These are phyloP conservation scores for Dryadomyces sulphureus DNA, from an alignment of 2,329 filamentous ascomycete genomes.

Conservation along the genomic window DNA sequence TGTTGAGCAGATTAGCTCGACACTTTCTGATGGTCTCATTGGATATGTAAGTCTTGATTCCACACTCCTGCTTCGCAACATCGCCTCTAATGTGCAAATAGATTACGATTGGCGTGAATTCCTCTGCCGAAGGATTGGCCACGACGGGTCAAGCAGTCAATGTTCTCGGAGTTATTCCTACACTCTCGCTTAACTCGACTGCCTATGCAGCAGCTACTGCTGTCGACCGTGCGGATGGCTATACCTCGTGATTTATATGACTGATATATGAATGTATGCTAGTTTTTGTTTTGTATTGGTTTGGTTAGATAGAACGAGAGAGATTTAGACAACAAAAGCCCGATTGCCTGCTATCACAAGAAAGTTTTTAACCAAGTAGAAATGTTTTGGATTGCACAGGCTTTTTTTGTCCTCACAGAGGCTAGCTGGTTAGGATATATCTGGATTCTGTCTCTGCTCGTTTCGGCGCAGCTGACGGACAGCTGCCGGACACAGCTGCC, in stretches of 20 bases:
- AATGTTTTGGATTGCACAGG: neutral
- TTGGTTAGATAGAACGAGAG: neutral
- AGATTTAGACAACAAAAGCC: neutral
- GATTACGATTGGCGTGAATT: neutral
- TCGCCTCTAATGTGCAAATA: neutral
- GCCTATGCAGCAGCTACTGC: neutral
- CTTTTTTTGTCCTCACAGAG: too few species aligned
- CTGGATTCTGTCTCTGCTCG: too few species aligned
- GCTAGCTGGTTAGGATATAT: too few species aligned
- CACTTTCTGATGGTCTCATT: neutral
- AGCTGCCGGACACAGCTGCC: too few species aligned
- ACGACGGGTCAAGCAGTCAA: neutral
- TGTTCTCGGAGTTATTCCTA: neutral
- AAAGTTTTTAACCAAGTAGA: neutral
- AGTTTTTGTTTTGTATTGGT: neutral
- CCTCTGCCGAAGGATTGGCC: neutral
- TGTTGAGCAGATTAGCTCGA: neutral
- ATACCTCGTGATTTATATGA: neutral
- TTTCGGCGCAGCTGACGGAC: too few species aligned
- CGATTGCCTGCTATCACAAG: neutral
- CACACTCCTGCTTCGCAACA: neutral
- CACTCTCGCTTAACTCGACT: neutral
- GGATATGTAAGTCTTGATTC: neutral
- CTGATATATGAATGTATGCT: neutral
- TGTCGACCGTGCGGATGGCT: neutral